phyloP scores from a whole-genome alignment of 2,329 filamentous ascomycete species.

The Diaporthe vexans region DNA sequence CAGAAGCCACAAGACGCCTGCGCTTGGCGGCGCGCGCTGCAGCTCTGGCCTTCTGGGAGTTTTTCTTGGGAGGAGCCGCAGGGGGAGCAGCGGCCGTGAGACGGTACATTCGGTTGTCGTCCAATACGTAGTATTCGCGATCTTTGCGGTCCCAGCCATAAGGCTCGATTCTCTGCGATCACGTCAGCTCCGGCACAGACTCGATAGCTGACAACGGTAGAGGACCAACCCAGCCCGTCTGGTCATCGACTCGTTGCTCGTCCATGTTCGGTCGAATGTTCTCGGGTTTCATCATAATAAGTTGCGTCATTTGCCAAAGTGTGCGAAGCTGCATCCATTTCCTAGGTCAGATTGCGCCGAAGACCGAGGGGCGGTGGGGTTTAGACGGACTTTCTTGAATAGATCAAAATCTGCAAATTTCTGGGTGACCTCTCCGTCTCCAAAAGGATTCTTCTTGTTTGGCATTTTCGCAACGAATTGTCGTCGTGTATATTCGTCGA shows the following conservation, averaged over 20 bases:
- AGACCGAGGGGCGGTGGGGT: not conserved
- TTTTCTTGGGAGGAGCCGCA: constrained; percentile 69
- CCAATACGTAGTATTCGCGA: constrained; percentile 88
- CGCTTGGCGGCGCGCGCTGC: constrained; percentile 79
- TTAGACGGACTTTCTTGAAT: constrained; percentile 76
- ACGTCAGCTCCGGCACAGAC: constrained; percentile 46
- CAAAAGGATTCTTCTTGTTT: constrained; percentile 82
- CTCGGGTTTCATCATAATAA: constrained; percentile 90
- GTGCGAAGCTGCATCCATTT: constrained; percentile 72
- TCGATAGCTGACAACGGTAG: constrained; percentile 43
- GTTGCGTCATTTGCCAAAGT: constrained; percentile 89
- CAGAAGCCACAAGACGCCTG: constrained; percentile 68
- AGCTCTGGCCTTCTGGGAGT: constrained; percentile 75
- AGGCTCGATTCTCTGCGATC: constrained; percentile 77
- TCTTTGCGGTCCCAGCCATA: constrained; percentile 92
- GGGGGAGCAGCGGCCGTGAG: constrained; percentile 80
- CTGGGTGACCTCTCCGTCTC: constrained; percentile 77
- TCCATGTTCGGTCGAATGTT: constrained; percentile 88
- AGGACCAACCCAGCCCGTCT: constrained; percentile 84
- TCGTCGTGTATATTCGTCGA: constrained; percentile 92
- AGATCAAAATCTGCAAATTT: constrained; percentile 87
- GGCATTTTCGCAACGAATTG: constrained; percentile 90
- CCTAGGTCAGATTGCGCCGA: not conserved
- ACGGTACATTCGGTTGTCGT: constrained; percentile 94
- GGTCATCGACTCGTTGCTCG: constrained; percentile 84